Base-by-base conservation (phyloP, 768 basidiomycete species). In the Panus rudis region DNA sequence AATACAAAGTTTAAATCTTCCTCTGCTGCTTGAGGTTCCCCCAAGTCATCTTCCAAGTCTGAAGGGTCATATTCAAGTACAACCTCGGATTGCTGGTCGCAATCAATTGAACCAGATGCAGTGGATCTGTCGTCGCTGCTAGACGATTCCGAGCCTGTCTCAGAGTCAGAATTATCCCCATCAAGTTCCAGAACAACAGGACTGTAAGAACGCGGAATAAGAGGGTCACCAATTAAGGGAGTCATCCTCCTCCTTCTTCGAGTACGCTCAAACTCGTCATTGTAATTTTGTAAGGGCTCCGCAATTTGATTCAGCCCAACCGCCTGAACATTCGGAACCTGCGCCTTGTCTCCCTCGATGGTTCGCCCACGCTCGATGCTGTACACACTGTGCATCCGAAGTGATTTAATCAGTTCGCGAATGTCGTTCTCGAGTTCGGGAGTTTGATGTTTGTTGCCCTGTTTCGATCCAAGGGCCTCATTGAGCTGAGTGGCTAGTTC, bases 341-440 rank as follows among this genome's bases (percentile, higher is more conserved):
- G 44, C 6, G 32, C 26, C n/a, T 54, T 47, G 8, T 47, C 52
- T 17, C 26, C 31, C 12, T 57, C 51, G 14, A 58, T 28, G 4
- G 39, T 27, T 1, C 60, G 56, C 3, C 56, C 57, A 1, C 33
- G 24, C 20, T 53, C 45, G 2, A 47, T 20, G 6, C 11, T 22
- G 41, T 62, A 61, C 1, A 63, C 59, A 1, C 43, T 22, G 37
- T 57, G 57, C 19, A 49, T 41, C 1, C 31, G 41, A 1, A 62
- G 47, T n/a, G 57, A 54, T 8, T 40, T 34, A 52, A 55, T 55
- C 5, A 60, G 51, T 12, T 46, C 41, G 1, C 34, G 20, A 22
- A 69, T 63, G 28, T 70, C 67, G 2, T 53, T 45, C 4, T 44
- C 31, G 0, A 68, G 45, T 27, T 64, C 48, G 5, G 61, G 52